Base-by-base conservation (phyloP, 768 basidiomycete species). In the Amanita phalloides region DNA sequence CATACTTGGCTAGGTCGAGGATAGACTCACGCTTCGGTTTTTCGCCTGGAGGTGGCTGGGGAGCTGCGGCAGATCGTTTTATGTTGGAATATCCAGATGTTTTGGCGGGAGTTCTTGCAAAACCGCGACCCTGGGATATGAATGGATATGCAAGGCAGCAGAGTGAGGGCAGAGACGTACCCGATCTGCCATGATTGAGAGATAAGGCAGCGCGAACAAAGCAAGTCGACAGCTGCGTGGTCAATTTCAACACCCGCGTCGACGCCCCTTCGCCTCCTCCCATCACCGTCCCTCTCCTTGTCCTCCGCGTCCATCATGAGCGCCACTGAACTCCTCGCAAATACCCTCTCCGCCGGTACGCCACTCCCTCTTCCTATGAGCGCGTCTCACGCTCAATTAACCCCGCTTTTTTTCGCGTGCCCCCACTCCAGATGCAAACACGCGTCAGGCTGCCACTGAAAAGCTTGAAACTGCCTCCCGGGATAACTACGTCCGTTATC, bases 1-100 rank as follows among this genome's bases (percentile, higher is more conserved):
- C 86, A 60, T 96, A 98, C 66, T 95, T 94, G 45, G 88, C 82
- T 30, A 98, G 82, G 66, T 97, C 93, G 30, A 98, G 81, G 67
- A 98, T 97, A 26, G 91, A 90, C 67, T 98, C 95, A 39, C 90
- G 79, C 65, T 87, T 89, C 41, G 88, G 89, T 64, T 87, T 90
- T 59, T 91, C 78, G 72, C 74, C 76, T 33, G 36, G 38, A 14
- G 45, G 17, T 9, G 20, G 53, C 45, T 69, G 68, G 5, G 71
- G 71, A 10, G 73, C 74, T 17, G 72, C 73, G 41, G 58, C 37
- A 37, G 77, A 74, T 53, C 83, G 73, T 23, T 75, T 73, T 30
- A 73, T 68, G 32, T 71, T 66, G 54, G 68, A 67, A 35, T 30
- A 30, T 30, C 30, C 30, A 9, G 9, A 7, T 1, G 30, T 9